These are phyloP conservation scores for Beta macrorhiza DNA, from an alignment of 179 eudicot species.

Conservation along the genomic window DNA sequence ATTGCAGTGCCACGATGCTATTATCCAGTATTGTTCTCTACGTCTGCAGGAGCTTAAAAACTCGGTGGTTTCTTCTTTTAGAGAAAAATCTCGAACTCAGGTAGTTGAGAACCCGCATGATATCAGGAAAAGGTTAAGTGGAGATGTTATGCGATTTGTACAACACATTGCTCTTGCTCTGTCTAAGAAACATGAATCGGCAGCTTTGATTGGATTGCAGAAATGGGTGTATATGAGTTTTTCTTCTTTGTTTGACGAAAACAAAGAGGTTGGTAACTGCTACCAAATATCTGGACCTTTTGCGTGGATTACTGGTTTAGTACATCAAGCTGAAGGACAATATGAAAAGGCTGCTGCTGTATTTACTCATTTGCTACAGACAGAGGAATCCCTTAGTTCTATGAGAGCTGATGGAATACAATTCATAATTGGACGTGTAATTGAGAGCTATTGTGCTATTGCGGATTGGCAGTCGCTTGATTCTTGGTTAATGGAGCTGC, in stretches of 20 bases:
- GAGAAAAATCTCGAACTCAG: constrained; percentile 65
- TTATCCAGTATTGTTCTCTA: constrained; percentile 69
- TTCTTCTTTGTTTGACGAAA: constrained; percentile 68
- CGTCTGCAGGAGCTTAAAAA: constrained; percentile 77
- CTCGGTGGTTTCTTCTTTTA: constrained; percentile 48
- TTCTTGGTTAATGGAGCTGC: constrained; percentile 88
- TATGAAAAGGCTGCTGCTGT: constrained; percentile 95
- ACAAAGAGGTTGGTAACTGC: constrained; percentile 38
- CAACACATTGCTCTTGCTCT: constrained; percentile 78
- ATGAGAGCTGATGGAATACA: constrained; percentile 93
- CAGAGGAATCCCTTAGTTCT: constrained; percentile 71
- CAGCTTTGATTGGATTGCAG: constrained; percentile 80
- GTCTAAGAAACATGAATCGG: constrained; percentile 74
- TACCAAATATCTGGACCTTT: constrained; percentile 53
- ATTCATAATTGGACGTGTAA: constrained; percentile 75
- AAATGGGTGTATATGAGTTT: constrained; percentile 70
- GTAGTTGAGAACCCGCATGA: constrained; percentile 55
- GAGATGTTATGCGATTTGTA: constrained; percentile 68
- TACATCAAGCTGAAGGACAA: constrained; percentile 83
- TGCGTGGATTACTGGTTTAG: constrained; percentile 84
- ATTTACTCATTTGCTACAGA: constrained; percentile 72
- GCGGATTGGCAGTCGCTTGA: constrained; percentile 97
- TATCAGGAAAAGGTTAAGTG: constrained; percentile 49
- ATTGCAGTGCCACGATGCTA: constrained; percentile 88
- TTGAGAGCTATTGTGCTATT: constrained; percentile 84